These are phyloP conservation scores for Daucus carota DNA, from an alignment of 129 eudicot genomes.

Conservation along the genomic window DNA sequence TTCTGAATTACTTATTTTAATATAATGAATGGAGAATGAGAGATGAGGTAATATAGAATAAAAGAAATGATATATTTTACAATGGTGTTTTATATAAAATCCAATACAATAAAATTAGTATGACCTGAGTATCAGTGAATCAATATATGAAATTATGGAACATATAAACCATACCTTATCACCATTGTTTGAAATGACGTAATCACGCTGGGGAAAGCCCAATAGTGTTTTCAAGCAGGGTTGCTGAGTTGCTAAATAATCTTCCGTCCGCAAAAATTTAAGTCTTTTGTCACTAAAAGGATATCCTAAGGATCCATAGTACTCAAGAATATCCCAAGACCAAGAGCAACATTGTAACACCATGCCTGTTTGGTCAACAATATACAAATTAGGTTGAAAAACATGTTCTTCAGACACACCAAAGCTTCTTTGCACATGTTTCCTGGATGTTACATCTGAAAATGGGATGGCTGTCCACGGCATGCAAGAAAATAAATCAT, in stretches of 20 bases:
- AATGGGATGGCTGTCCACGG: conserved; percentile 8
- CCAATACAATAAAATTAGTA: background rate
- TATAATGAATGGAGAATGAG: too few species aligned
- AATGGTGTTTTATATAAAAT: too few species aligned
- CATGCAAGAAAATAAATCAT: background rate
- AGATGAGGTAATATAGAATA: too few species aligned
- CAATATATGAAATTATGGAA: background rate
- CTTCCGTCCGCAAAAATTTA: background rate
- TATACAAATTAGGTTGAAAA: background rate
- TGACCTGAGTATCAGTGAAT: background rate
- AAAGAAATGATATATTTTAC: background rate
- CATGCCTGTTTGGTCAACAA: background rate
- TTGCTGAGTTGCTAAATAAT: background rate
- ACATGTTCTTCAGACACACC: background rate
- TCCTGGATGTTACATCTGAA: background rate
- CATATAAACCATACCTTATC: background rate
- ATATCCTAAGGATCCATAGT: too few species aligned
- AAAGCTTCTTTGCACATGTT: background rate
- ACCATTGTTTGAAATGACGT: background rate
- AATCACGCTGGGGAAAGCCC: background rate
- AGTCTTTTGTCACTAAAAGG: background rate
- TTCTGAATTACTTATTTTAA: too few species aligned
- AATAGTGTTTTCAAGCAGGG: background rate
- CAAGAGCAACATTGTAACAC: background rate
- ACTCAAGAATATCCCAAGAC: too few species aligned